Percentiles rank a stretch among this genome's conserved stretches.
phyloP scores from a whole-genome alignment of 345 rosid genomes.

The Corymbia maculata region DNA sequence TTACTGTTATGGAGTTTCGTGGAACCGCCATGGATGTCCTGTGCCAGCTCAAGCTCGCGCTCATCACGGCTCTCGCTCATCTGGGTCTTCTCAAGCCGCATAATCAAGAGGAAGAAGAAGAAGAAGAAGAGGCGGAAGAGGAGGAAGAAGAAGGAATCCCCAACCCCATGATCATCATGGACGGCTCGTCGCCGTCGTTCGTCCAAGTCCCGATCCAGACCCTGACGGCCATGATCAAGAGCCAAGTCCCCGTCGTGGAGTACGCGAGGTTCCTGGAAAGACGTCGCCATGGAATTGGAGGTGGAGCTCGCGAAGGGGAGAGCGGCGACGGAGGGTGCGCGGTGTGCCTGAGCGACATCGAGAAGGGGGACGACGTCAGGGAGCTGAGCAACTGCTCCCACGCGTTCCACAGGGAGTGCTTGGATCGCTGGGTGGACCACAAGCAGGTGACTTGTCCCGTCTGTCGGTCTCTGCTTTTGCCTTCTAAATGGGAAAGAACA shows the following conservation, averaged over 20 bases:
- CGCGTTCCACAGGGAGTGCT: slow-evolving; percentile 3
- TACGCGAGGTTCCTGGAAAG: background rate
- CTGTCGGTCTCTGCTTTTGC: background rate
- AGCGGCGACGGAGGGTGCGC: background rate
- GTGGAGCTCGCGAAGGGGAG: background rate
- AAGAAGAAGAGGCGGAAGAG: background rate
- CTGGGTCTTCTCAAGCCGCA: background rate
- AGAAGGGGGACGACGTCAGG: background rate
- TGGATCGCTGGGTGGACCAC: slow-evolving; percentile 3
- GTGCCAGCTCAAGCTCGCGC: background rate
- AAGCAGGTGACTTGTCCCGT: background rate
- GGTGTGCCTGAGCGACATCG: background rate
- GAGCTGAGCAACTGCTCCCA: background rate
- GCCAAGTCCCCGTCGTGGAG: background rate
- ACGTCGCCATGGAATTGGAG: background rate
- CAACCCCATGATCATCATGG: background rate
- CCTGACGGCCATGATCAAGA: background rate
- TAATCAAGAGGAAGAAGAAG: background rate
- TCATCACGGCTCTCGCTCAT: background rate
- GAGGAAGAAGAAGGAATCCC: background rate
- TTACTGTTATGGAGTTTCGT: background rate
- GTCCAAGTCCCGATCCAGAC: background rate
- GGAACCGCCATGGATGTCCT: background rate
- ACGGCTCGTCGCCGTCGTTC: background rate
- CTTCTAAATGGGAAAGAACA: background rate